A percentile compares a stretch with the other conserved stretches of the same genome.
These are phyloP conservation scores for Syzygium jambos DNA, from an alignment of 345 rosid genomes.

Conservation along the genomic window DNA sequence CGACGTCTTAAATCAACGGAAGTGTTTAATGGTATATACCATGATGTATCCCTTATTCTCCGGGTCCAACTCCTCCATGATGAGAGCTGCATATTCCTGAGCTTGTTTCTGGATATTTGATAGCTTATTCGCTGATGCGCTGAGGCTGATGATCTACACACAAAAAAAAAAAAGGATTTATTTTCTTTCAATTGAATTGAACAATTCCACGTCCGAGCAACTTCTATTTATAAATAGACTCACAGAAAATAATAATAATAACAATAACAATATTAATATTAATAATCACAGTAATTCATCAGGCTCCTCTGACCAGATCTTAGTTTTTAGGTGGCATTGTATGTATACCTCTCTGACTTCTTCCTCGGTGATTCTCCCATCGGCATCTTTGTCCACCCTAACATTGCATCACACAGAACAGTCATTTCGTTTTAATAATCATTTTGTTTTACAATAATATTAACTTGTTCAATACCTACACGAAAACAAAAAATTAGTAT, in stretches of 20 bases:
- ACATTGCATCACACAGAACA: neutral
- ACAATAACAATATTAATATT: fast-evolving
- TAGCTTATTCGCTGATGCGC: slow-evolving; percentile 91
- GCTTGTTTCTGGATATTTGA: slow-evolving; percentile 80
- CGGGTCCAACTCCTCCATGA: slow-evolving; percentile 88
- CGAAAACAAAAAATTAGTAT: neutral
- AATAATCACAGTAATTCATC: neutral
- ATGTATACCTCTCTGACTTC: slow-evolving; percentile 36
- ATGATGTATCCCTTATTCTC: slow-evolving; percentile 76
- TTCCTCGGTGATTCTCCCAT: slow-evolving; percentile 76
- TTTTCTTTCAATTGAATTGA: neutral
- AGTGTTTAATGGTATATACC: slow-evolving; percentile 19
- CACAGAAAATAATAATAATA: no score
- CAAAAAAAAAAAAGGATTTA: neutral
- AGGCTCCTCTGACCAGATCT: no score
- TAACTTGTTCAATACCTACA: neutral
- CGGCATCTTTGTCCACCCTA: slow-evolving; percentile 60
- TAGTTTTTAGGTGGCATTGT: no score
- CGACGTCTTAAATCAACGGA: neutral
- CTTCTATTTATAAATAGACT: neutral
- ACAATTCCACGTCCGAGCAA: neutral
- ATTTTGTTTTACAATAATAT: neutral
- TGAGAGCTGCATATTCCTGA: slow-evolving; percentile 68
- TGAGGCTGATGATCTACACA: slow-evolving; percentile 56
- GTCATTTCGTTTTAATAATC: neutral